phyloP scores from a whole-genome alignment of 208 protist species.

The Leptomonas seymouri region DNA sequence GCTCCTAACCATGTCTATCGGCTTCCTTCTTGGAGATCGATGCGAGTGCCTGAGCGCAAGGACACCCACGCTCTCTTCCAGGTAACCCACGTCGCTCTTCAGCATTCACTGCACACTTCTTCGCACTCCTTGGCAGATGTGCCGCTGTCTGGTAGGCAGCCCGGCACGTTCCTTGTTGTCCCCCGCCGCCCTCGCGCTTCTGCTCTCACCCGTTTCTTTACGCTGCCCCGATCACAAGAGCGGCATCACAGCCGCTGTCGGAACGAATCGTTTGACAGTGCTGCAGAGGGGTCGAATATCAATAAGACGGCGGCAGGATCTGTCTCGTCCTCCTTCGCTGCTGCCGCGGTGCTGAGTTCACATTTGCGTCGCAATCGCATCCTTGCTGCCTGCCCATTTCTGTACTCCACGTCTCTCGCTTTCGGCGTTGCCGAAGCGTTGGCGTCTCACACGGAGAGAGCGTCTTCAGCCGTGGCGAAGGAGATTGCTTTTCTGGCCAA shows the following conservation, averaged over 20 bases:
- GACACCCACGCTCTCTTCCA: neutral
- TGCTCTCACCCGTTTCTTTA: neutral
- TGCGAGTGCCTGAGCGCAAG: neutral
- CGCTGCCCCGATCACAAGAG: neutral
- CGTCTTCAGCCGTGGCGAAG: neutral
- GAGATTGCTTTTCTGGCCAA: neutral
- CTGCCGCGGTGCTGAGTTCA: neutral
- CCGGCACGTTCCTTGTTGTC: no score
- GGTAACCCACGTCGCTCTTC: neutral
- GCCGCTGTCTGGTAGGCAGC: neutral
- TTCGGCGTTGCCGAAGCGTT: neutral
- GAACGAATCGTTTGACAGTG: neutral
- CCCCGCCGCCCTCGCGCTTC: constrained; percentile 1
- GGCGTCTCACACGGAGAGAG: neutral
- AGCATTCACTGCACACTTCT: neutral
- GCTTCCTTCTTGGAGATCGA: neutral
- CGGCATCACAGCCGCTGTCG: neutral
- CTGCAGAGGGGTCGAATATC: no score
- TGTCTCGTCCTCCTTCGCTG: neutral
- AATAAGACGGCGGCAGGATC: neutral
- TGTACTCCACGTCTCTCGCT: constrained; percentile 12
- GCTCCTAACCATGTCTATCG: no score
- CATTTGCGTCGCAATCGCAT: constrained; percentile 22
- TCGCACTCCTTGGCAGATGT: neutral
- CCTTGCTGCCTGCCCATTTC: constrained; percentile 14